A percentile compares a stretch with the other conserved stretches of the same genome.
Conservation (phyloP, 139 green algal species). For the Coccomyxa sp. region DNA sequence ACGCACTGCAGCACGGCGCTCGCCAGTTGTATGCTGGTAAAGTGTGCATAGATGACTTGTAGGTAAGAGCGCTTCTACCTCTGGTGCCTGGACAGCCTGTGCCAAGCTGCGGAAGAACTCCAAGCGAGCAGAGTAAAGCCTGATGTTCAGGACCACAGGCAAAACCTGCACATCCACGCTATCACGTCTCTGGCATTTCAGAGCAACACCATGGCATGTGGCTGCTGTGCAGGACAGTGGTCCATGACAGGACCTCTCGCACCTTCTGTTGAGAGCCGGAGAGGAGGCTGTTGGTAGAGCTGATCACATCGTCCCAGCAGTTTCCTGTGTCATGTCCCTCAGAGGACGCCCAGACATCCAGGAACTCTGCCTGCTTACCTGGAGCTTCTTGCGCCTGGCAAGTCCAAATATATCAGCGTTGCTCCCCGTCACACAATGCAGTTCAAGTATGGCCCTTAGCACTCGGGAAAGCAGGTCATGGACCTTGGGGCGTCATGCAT, state of each 20-base stretch:
- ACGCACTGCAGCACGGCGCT: too few relatives aligned
- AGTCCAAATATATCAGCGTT: background rate
- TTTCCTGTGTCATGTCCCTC: background rate
- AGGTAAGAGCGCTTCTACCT: background rate
- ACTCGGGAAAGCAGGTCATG: too few relatives aligned
- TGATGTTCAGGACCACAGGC: slow-evolving; percentile 41
- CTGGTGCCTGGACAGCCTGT: background rate
- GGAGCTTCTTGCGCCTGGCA: slow-evolving; percentile 21
- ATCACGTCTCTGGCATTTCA: too few relatives aligned
- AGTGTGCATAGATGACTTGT: background rate
- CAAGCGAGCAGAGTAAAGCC: slow-evolving; percentile 71
- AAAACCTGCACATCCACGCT: slow-evolving; percentile 54
- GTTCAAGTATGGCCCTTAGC: too few relatives aligned
- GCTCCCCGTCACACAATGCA: background rate
- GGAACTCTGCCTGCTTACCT: slow-evolving; percentile 30
- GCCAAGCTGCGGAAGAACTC: slow-evolving; percentile 58
- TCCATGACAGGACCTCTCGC: too few relatives aligned
- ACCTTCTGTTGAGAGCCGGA: slow-evolving; percentile 11
- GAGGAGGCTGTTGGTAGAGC: slow-evolving; percentile 4
- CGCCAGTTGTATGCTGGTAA: background rate
- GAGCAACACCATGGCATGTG: too few relatives aligned
- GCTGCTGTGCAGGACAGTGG: too few relatives aligned
- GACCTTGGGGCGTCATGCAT: too few relatives aligned
- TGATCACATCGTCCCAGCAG: slow-evolving; percentile 25
- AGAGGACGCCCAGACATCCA: slow-evolving; percentile 18